Evolutionary conservation across 2,329 filamentous ascomycete genomes (phyloP).

Genomic region (Hypoxylon sp.): DNA sequence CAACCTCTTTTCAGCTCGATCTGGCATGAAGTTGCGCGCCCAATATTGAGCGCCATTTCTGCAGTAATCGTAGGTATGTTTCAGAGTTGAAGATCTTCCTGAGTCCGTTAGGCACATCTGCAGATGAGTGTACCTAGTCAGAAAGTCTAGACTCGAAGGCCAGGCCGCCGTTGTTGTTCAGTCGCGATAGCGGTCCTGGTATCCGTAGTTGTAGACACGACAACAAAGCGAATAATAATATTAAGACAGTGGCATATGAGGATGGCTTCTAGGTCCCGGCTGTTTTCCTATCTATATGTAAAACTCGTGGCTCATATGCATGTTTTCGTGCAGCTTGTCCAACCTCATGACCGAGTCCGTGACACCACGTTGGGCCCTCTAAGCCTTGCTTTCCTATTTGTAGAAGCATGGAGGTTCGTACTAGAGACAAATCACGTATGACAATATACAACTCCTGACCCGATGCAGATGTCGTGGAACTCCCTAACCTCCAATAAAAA

Average conservation of each 20-base stretch:
- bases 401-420: constrained; percentile 1
- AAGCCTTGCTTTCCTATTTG: constrained; percentile 2
- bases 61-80: background rate
- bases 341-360: constrained; percentile 14
- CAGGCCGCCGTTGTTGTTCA: constrained; percentile 1
- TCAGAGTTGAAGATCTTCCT: constrained; percentile 7
- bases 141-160: constrained; percentile 17
- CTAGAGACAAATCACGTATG: constrained; percentile 15
- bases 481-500: constrained; percentile 18
- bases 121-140: constrained; percentile 6
- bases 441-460: constrained; percentile 15
- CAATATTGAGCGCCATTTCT: background rate
- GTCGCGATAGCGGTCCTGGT: background rate
- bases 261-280: background rate
- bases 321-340: constrained; percentile 6
- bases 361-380: constrained; percentile 2
- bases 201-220: constrained; percentile 5
- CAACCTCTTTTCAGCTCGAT: constrained; percentile 3
- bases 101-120: constrained; percentile 18
- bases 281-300: constrained; percentile 5
- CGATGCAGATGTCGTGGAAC: constrained; percentile 17
- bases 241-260: background rate
- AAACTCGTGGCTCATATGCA: constrained; percentile 8
- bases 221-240: constrained; percentile 8
- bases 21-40: constrained; percentile 4